phyloP scores from a whole-genome alignment of 179 eudicot species.

The Silene noctiflora region DNA sequence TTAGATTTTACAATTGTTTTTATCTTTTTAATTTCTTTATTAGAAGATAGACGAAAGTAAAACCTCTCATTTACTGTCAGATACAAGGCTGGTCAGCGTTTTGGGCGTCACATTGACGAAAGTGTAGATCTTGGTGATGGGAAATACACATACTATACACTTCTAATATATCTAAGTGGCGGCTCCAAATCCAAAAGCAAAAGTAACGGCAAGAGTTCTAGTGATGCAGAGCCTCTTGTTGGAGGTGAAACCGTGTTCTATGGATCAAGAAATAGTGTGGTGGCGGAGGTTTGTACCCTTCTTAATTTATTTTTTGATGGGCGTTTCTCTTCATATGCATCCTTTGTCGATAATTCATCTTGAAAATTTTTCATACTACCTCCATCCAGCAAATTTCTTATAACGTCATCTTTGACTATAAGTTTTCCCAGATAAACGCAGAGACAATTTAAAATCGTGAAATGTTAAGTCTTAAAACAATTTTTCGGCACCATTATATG shows the following conservation, averaged over 20 bases:
- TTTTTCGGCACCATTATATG: too few species aligned
- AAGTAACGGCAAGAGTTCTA: slow-evolving; percentile 34
- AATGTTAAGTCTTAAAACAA: too few species aligned
- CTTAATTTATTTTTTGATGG: not conserved
- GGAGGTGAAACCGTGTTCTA: slow-evolving; percentile 99
- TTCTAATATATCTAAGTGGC: slow-evolving; percentile 84
- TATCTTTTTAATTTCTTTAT: too few species aligned
- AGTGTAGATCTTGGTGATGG: slow-evolving; percentile 83
- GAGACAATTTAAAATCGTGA: too few species aligned
- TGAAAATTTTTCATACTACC: not conserved
- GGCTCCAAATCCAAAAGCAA: slow-evolving; percentile 51
- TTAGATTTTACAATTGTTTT: too few species aligned
- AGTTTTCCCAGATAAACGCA: too few species aligned
- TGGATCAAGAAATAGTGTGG: slow-evolving; percentile 63
- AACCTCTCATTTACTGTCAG: slow-evolving; percentile 34
- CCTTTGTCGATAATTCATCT: not conserved
- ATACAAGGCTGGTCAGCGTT: slow-evolving; percentile 82
- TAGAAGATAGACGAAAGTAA: not conserved
- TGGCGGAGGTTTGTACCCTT: slow-evolving; percentile 66
- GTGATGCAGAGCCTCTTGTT: slow-evolving; percentile 54
- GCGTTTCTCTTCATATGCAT: not conserved
- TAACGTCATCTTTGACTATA: not conserved
- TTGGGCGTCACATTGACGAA: slow-evolving; percentile 95
- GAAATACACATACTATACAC: slow-evolving; percentile 63
- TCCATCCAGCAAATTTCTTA: not conserved